phyloP scores from a whole-genome alignment of 306 rosid species.

The Comarum palustre region DNA sequence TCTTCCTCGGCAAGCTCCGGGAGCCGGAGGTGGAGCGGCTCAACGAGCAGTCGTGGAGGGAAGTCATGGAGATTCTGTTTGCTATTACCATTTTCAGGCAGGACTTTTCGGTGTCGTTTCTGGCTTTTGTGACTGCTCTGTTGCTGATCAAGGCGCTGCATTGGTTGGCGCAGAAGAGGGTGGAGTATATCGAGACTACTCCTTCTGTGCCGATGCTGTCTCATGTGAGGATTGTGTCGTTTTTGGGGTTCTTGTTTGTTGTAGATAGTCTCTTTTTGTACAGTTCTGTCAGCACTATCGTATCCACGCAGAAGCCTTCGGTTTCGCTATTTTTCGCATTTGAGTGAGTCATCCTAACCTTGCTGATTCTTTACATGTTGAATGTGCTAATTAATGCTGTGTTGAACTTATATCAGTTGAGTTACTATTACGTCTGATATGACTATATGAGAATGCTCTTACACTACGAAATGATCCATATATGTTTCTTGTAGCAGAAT shows the following conservation, averaged over 20 bases:
- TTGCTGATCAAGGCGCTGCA: slow-evolving; percentile 87
- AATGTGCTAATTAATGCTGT: not conserved
- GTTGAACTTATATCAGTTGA: not conserved
- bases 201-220: slow-evolving; percentile 73
- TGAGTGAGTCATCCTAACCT: slow-evolving; percentile 63
- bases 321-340: slow-evolving; percentile 88
- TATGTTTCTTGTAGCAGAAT: not conserved
- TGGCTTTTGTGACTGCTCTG: slow-evolving; percentile 85
- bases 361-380: not conserved
- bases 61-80: slow-evolving; percentile 95
- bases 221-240: slow-evolving; percentile 88
- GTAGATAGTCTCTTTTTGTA: slow-evolving; percentile 74
- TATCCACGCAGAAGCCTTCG: slow-evolving; percentile 72
- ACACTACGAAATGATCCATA: not conserved
- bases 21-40: slow-evolving; percentile 99
- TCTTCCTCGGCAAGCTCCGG: slow-evolving; percentile 87
- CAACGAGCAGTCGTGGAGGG: slow-evolving; percentile 98
- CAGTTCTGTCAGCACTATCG: slow-evolving; percentile 54
- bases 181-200: slow-evolving; percentile 96
- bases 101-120: slow-evolving; percentile 87
- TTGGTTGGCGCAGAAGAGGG: slow-evolving; percentile 98
- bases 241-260: slow-evolving; percentile 81
- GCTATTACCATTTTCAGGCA: slow-evolving; percentile 95
- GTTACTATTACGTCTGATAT: not conserved
- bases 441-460: not conserved